A percentile compares a stretch with the other conserved stretches of the same genome.
Evolutionary conservation across 176 grass and related monocot species (phyloP).

Genomic region (Paspalum notatum): DNA sequence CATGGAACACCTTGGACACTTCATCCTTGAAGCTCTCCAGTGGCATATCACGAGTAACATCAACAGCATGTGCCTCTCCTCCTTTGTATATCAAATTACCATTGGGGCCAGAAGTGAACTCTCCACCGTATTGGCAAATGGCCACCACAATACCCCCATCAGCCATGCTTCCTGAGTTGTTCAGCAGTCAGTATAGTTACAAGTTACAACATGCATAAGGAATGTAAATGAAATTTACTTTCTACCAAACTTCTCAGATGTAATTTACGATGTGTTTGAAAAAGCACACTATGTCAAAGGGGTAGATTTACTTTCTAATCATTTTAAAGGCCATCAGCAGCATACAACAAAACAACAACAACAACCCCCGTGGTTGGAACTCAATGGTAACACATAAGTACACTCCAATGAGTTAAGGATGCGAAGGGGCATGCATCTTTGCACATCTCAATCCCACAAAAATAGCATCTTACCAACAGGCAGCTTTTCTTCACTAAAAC

Average conservation of each 20-base stretch:
- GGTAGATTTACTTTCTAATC: neutral
- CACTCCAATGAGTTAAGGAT: no score
- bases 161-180: slow-evolving; percentile 24
- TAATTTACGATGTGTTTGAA: neutral
- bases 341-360: slow-evolving; percentile 1
- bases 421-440: no score
- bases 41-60: slow-evolving; percentile 64
- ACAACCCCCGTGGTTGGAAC: neutral
- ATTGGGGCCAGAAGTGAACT: slow-evolving; percentile 71
- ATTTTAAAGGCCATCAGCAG: neutral
- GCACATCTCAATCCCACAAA: no score
- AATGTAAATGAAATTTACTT: neutral
- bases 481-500: no score
- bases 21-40: slow-evolving; percentile 82
- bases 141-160: slow-evolving; percentile 56
- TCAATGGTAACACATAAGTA: no score
- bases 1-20: slow-evolving; percentile 75
- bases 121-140: slow-evolving; percentile 91
- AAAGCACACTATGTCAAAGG: neutral
- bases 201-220: neutral
- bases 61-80: slow-evolving; percentile 89
- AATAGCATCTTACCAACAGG: no score
- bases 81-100: slow-evolving; percentile 85
- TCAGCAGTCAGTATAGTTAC: neutral
- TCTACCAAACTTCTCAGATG: neutral